Percentiles rank a stretch among this genome's conserved stretches.
These are phyloP conservation scores for Berberis thunbergii DNA, from an alignment of 164 flowering plant genomes.

Conservation along the genomic window DNA sequence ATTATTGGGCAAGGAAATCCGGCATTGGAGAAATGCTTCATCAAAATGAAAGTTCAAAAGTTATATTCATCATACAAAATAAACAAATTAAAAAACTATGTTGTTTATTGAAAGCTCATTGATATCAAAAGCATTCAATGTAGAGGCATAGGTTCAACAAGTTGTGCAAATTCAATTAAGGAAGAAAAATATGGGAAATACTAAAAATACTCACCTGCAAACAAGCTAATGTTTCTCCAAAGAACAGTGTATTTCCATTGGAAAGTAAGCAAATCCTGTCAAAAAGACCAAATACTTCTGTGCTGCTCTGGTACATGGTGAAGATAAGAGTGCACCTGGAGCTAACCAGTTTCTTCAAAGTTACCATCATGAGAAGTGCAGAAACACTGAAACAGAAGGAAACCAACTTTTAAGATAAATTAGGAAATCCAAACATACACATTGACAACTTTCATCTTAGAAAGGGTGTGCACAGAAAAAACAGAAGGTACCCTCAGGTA, in stretches of 20 bases:
- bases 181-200: constrained; percentile 1
- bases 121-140: too few species aligned
- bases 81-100: background rate
- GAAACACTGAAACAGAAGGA: constrained; percentile 56
- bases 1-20: constrained; percentile 99
- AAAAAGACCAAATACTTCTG: constrained; percentile 98
- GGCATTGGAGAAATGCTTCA: constrained; percentile 99
- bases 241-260: constrained; percentile 94
- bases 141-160: background rate
- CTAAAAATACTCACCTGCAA: constrained; percentile 56
- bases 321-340: constrained; percentile 90
- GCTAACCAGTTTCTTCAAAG: constrained; percentile 94
- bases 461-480: background rate
- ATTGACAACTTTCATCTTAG: background rate
- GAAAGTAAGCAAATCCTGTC: constrained; percentile 96
- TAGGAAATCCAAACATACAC: background rate
- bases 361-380: constrained; percentile 98
- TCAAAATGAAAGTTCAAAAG: constrained; percentile 7
- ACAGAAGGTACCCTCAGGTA: too few species aligned
- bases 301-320: constrained; percentile 94
- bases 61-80: background rate
- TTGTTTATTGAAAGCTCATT: too few species aligned
- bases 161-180: background rate
- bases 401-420: too few species aligned
- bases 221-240: constrained; percentile 97